Evolutionary conservation across 805 yeast species (phyloP).

Genomic region (Sporopachydermia lactativora): DNA sequence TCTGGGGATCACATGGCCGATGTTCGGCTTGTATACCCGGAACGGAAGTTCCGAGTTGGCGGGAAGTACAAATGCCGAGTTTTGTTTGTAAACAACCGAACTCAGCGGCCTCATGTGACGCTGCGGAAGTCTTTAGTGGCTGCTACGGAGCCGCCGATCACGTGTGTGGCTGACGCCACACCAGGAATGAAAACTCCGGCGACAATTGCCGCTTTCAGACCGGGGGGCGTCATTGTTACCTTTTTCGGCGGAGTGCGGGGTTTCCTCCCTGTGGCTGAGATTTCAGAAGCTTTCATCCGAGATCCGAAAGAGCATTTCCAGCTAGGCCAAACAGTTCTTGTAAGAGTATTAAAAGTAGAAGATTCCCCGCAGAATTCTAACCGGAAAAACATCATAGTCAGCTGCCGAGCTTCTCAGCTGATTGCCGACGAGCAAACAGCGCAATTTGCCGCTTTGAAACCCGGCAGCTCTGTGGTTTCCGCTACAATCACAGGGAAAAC

Average conservation of each 20-base stretch:
- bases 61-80: slow-evolving; percentile 67
- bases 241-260: slow-evolving; percentile 73
- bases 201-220: slow-evolving; percentile 55
- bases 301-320: slow-evolving; percentile 67
- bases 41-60: slow-evolving; percentile 81
- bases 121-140: slow-evolving; percentile 75
- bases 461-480: slow-evolving; percentile 48
- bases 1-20: slow-evolving; percentile 72
- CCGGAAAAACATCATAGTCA: slow-evolving; percentile 44
- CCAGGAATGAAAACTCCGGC: slow-evolving; percentile 49
- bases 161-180: slow-evolving; percentile 37
- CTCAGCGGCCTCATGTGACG: slow-evolving; percentile 45
- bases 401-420: slow-evolving; percentile 54
- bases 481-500: slow-evolving; percentile 60
- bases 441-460: slow-evolving; percentile 30
- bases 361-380: slow-evolving; percentile 19
- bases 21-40: slow-evolving; percentile 73
- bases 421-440: slow-evolving; percentile 31
- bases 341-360: slow-evolving; percentile 48
- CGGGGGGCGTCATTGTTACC: slow-evolving; percentile 69
- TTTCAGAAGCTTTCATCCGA: slow-evolving; percentile 75
- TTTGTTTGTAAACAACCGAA: slow-evolving; percentile 29
- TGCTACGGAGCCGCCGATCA: slow-evolving; percentile 23
- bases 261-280: slow-evolving; percentile 75
- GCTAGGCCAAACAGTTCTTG: slow-evolving; percentile 72